Conservation (phyloP, 805 yeast species). For the Metschnikowia similis region DNA sequence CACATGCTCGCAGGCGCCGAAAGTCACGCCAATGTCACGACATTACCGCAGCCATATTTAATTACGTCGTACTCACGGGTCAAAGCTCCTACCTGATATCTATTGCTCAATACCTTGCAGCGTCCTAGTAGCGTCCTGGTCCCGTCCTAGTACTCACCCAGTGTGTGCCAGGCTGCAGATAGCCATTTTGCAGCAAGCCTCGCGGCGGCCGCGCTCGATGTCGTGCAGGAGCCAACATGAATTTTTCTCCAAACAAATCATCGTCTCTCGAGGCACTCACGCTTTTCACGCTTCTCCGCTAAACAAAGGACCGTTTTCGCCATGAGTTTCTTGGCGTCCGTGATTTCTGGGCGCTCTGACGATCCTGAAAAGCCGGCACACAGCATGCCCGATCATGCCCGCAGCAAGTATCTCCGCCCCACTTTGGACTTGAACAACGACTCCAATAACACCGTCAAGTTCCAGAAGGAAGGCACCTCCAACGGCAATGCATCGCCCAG, state of each 20-base stretch:
- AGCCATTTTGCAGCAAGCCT: slow-evolving; percentile 1
- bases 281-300: background rate
- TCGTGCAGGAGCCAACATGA: slow-evolving; percentile 5
- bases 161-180: too few relatives aligned
- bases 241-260: slow-evolving; percentile 5
- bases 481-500: slow-evolving; percentile 18
- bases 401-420: slow-evolving; percentile 27
- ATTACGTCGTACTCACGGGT: too few relatives aligned
- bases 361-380: background rate
- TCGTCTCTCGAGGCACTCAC: background rate
- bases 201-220: background rate
- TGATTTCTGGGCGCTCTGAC: slow-evolving; percentile 10
- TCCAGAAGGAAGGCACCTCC: slow-evolving; percentile 24
- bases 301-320: background rate
- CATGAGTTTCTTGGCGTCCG: slow-evolving; percentile 20
- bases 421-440: slow-evolving; percentile 28
- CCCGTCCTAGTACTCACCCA: too few relatives aligned
- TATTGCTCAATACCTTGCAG: too few relatives aligned
- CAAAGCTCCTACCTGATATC: too few relatives aligned
- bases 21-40: too few relatives aligned
- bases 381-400: background rate
- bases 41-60: too few relatives aligned
- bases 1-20: too few relatives aligned
- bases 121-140: too few relatives aligned
- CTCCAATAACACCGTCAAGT: slow-evolving; percentile 24